Conservation (phyloP, 2,329 filamentous ascomycete species). For the Achaetomium macrosporum region DNA sequence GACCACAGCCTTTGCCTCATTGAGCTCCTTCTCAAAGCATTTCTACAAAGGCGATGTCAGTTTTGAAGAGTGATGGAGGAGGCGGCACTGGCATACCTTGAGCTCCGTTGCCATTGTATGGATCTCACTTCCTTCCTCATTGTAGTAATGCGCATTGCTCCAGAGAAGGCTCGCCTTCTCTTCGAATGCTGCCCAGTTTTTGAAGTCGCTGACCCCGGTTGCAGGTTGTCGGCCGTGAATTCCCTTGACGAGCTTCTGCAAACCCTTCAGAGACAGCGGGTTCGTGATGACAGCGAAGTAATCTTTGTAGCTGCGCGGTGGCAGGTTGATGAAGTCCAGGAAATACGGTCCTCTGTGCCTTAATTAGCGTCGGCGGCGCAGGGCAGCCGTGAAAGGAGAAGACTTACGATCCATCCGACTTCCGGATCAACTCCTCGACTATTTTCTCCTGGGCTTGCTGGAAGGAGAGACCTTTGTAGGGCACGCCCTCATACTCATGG, state of each 20-base stretch:
- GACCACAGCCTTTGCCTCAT: slow-evolving; percentile 65
- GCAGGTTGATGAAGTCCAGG: slow-evolving; percentile 71
- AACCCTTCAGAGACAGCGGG: slow-evolving; percentile 69
- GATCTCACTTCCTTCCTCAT: slow-evolving; percentile 86
- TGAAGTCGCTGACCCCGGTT: slow-evolving; percentile 63
- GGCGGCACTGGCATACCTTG: slow-evolving; percentile 49
- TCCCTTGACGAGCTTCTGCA: slow-evolving; percentile 73
- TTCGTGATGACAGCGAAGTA: slow-evolving; percentile 82
- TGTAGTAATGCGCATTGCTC: slow-evolving; percentile 84
- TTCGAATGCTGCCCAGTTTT: slow-evolving; percentile 76
- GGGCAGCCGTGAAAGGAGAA: background rate
- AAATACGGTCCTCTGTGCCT: slow-evolving; percentile 59
- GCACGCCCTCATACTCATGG: slow-evolving; percentile 48
- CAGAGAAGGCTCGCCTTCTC: slow-evolving; percentile 76
- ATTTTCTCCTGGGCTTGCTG: slow-evolving; percentile 85
- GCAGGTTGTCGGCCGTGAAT: slow-evolving; percentile 61
- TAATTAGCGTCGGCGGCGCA: slow-evolving; percentile 18
- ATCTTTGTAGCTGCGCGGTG: slow-evolving; percentile 68
- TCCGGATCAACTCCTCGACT: slow-evolving; percentile 66
- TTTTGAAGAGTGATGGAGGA: background rate
- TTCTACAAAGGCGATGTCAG: slow-evolving; percentile 41
- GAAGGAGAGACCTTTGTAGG: slow-evolving; percentile 68
- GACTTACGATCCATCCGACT: slow-evolving; percentile 57
- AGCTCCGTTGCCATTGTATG: slow-evolving; percentile 70
- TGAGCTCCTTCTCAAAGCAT: slow-evolving; percentile 62